A percentile compares a stretch with the other conserved stretches of the same genome.
Evolutionary conservation across 257 asterid genomes (phyloP).

Genomic region (Henckelia pumila): DNA sequence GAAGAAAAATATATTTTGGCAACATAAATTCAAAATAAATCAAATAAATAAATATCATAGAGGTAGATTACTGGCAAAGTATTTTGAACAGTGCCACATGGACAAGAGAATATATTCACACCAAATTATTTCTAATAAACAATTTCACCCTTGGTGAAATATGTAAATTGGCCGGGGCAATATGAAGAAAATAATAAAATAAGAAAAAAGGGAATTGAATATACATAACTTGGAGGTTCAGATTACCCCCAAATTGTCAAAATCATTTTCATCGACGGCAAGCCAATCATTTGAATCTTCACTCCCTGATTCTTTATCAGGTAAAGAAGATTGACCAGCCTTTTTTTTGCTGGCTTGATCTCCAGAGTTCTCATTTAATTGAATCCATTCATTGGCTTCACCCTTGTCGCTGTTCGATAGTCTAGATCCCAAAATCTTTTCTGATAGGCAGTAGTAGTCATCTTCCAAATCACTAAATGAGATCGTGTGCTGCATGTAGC

Average conservation of each 20-base stretch:
- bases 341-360: conserved; percentile 31
- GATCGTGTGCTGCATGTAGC: too few relatives aligned
- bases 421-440: conserved; percentile 25
- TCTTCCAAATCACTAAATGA: conserved; percentile 80
- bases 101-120: background rate
- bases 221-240: conserved; percentile 35
- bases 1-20: too few relatives aligned
- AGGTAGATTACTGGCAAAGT: background rate
- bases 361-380: conserved; percentile 36
- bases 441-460: conserved; percentile 41
- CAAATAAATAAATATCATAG: background rate
- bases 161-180: background rate
- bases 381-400: conserved; percentile 54
- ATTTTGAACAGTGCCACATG: background rate
- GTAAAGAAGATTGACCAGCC: conserved; percentile 27
- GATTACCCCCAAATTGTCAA: conserved; percentile 43
- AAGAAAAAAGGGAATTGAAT: conserved; percentile 9
- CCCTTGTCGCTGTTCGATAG: conserved; percentile 29
- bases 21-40: too few relatives aligned
- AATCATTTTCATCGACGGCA: conserved; percentile 61
- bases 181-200: background rate
- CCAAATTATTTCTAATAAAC: background rate
- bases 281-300: conserved; percentile 81
- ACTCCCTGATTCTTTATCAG: conserved; percentile 63
- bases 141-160: background rate